phyloP scores from a whole-genome alignment of 2,329 filamentous ascomycete species.

The Diaporthe eres region DNA sequence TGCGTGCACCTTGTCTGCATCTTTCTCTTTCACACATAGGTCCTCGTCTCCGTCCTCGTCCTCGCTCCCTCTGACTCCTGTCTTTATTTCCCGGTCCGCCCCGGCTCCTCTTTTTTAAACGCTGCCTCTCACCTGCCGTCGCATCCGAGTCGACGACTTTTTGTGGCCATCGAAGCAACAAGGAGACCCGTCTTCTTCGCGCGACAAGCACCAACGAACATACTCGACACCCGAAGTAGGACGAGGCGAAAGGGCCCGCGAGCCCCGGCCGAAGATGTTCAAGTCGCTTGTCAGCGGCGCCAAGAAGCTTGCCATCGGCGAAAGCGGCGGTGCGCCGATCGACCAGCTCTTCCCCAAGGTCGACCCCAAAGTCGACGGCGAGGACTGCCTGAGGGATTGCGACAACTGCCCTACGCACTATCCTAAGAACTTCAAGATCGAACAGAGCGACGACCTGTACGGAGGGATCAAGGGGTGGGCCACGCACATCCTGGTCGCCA shows the following conservation, averaged over 20 bases:
- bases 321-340: constrained; percentile 45
- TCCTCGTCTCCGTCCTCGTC: background rate
- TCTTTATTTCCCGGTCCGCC: background rate
- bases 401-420: constrained; percentile 83
- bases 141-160: background rate
- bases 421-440: constrained; percentile 79
- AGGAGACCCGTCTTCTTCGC: background rate
- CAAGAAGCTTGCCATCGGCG: constrained; percentile 51
- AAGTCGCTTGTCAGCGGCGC: constrained; percentile 57
- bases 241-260: background rate
- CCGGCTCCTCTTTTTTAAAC: background rate
- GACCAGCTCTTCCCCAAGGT: constrained; percentile 79
- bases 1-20: background rate
- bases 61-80: background rate
- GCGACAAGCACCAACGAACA: background rate
- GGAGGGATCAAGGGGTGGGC: constrained; percentile 89
- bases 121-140: background rate
- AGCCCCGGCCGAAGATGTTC: constrained; percentile 45
- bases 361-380: constrained; percentile 83
- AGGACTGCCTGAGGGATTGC: constrained; percentile 92
- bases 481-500: constrained; percentile 92
- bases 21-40: no score
- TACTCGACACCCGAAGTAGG: background rate
- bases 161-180: background rate
- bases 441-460: constrained; percentile 84